A percentile compares a stretch with the other conserved stretches of the same genome.
phyloP scores from a whole-genome alignment of 257 asterid genomes.

The Sherardia arvensis region DNA sequence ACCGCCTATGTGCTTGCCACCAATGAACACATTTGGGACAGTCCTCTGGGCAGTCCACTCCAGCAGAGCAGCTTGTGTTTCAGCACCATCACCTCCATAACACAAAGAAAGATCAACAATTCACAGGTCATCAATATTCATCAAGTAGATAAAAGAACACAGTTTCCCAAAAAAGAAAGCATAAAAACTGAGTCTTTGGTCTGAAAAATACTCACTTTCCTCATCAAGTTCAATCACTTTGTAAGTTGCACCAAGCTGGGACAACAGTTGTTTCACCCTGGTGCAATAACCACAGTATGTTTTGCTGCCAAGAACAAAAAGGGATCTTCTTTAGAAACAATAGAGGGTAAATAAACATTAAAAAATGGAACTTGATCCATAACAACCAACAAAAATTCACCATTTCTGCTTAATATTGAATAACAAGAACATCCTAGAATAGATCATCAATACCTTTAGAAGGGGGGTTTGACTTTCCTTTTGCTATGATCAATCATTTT shows the following conservation, averaged over 20 bases:
- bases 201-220: constrained; percentile 47
- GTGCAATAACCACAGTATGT: constrained; percentile 60
- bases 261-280: constrained; percentile 56
- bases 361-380: background rate
- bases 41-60: constrained; percentile 86
- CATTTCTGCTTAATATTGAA: too few relatives aligned
- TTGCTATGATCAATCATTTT: too few relatives aligned
- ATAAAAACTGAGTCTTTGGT: background rate
- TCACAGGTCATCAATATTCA: constrained; percentile 1
- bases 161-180: background rate
- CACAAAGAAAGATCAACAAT: background rate
- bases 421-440: background rate
- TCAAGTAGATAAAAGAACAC: background rate
- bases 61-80: constrained; percentile 49
- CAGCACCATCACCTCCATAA: constrained; percentile 59
- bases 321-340: background rate
- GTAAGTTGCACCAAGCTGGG: constrained; percentile 47
- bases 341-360: background rate
- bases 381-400: background rate
- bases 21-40: constrained; percentile 76
- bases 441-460: constrained; percentile 1
- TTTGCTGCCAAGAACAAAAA: constrained; percentile 35
- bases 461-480: background rate
- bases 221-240: constrained; percentile 60
- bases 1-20: constrained; percentile 81